These are phyloP conservation scores for Fraxinus excelsior DNA, from an alignment of 257 asterid genomes.

Conservation along the genomic window DNA sequence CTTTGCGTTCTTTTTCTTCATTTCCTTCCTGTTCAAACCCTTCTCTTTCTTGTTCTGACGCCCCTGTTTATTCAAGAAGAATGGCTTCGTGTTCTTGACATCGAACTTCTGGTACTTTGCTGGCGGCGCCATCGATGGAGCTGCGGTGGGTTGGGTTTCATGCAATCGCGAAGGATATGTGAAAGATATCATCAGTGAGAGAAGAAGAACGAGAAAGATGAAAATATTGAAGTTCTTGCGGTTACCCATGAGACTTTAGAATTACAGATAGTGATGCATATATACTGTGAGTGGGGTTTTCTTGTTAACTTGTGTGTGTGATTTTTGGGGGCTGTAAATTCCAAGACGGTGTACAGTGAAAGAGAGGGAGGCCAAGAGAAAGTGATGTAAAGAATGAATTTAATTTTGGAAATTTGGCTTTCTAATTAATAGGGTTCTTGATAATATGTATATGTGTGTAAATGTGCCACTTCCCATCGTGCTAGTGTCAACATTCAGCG, in stretches of 20 bases:
- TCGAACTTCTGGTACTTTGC: conserved; percentile 19
- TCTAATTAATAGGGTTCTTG: not conserved
- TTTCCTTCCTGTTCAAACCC: conserved; percentile 10
- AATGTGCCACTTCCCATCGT: conserved; percentile 22
- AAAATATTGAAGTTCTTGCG: conserved; percentile 17
- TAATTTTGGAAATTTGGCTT: not conserved
- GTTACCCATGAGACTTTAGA: conserved; percentile 23
- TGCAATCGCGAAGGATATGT: conserved; percentile 22
- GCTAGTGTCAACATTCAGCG: conserved; percentile 43
- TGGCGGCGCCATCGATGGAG: not conserved
- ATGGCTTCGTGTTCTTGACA: conserved; percentile 33
- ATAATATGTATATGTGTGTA: not conserved
- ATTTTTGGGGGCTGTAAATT: conserved; percentile 12
- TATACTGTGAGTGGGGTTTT: not conserved
- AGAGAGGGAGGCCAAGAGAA: conserved; percentile 1
- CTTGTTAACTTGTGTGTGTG: conserved; percentile 9
- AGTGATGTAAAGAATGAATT: not conserved
- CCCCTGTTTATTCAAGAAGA: conserved; percentile 18
- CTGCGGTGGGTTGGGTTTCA: conserved; percentile 6
- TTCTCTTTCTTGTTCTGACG: conserved; percentile 24
- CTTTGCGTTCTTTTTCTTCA: conserved; percentile 28
- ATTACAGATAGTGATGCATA: not conserved
- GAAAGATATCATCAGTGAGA: conserved; percentile 24
- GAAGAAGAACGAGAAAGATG: conserved; percentile 25
- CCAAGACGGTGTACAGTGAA: not conserved